Base-by-base conservation (phyloP, 768 basidiomycete species). In the Termitomyces sp. region DNA sequence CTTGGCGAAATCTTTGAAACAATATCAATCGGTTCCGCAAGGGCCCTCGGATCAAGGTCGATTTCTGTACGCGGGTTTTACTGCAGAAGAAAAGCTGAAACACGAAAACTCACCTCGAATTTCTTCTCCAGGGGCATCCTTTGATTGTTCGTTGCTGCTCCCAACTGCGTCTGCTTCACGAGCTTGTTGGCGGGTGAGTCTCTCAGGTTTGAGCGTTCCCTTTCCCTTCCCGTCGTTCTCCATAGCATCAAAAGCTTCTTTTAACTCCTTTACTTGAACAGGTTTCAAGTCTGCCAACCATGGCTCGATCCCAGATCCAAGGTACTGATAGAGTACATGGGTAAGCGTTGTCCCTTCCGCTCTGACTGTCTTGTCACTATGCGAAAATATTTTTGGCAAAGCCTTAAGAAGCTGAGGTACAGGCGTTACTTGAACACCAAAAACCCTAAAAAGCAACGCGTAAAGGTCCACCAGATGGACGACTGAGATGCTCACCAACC, bases 181-280 rank as follows among this genome's bases (percentile, higher is more conserved):
- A 33, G 87, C 87, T 61, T 88, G 88, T 35, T 77, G 79, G 58
- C 89, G 81, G 16, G 97, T 98, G 63, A 85, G 74, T 56, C 95
- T 77, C 60, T 88, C 87, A 0, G 92, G 88, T 68, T 88, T 92
- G 32, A 93, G 74, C 6, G 79, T 79, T 10, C 94, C 96, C 60
- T 88, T 90, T 0, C 93, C 95, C 65, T 87, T 90, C 2, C 88
- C 89, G n/a, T 87, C 86, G 61, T 84, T 85, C 66, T 95, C 92
- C 79, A 96, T 76, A 23, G 71, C 76, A 57, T 92, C 93, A 68
- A 96, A 99, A 0, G 86, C 80, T 68, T 98, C 96, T 66, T 92
- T 93, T 66, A 99, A 71, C 66, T 99, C 97, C 71, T 97, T 95
- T 46, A 96, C 86, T 72, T 98, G 97, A 4, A 99, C 94, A 1